These are phyloP conservation scores for Suhomyces sp. DNA, from an alignment of 805 yeast species.

Conservation along the genomic window DNA sequence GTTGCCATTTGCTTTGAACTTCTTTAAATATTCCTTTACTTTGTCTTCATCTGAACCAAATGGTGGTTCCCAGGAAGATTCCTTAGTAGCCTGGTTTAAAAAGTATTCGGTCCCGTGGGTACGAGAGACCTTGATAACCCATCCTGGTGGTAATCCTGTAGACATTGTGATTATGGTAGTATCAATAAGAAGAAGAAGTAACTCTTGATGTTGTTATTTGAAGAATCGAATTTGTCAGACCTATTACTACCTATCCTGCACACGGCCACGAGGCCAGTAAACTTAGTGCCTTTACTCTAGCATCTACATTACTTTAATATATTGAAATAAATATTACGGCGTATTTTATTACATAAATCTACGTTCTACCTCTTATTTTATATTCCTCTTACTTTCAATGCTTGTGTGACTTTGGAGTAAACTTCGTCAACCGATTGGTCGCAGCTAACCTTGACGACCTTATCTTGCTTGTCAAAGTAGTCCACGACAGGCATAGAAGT, in stretches of 20 bases:
- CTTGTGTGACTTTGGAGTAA: constrained; percentile 63
- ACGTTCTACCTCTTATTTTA: too few relatives aligned
- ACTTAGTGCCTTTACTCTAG: too few relatives aligned
- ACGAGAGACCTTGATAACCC: constrained; percentile 78
- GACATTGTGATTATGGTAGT: too few relatives aligned
- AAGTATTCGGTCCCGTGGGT: constrained; percentile 85
- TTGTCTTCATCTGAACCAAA: constrained; percentile 67
- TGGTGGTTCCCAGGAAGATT: constrained; percentile 91
- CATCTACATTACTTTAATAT: too few relatives aligned
- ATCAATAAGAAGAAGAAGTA: too few relatives aligned
- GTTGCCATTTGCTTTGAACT: constrained; percentile 31
- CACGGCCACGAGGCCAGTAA: too few relatives aligned
- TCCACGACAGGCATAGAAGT: constrained; percentile 95
- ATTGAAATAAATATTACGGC: too few relatives aligned
- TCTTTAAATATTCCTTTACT: constrained; percentile 56
- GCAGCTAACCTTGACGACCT: constrained; percentile 78
- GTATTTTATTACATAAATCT: neutral
- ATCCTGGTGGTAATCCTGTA: constrained; percentile 82
- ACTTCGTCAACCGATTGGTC: constrained; percentile 80
- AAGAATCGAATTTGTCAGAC: too few relatives aligned
- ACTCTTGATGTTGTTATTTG: neutral
- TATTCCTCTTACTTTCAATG: constrained; percentile 48
- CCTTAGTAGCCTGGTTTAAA: constrained; percentile 64
- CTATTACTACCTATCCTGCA: too few relatives aligned
- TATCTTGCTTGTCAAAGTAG: constrained; percentile 67